A percentile compares a stretch with the other conserved stretches of the same genome.
phyloP scores from a whole-genome alignment of 164 flowering plant genomes.

The Aristolochia fimbriata region DNA sequence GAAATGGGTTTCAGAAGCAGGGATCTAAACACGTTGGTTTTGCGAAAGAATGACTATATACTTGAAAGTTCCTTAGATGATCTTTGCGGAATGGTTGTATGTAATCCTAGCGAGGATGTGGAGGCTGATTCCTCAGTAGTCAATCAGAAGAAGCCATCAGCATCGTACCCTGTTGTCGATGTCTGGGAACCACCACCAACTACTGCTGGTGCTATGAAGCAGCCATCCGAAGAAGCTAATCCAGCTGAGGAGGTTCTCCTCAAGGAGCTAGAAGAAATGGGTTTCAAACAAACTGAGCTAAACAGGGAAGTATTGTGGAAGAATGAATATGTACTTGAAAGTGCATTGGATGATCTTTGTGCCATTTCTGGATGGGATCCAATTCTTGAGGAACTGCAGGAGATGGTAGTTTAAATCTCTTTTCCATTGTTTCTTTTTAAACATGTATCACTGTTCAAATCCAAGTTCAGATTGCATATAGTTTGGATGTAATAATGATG shows the following conservation, averaged over 20 bases:
- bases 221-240: slow-evolving; percentile 1
- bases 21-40: slow-evolving; percentile 63
- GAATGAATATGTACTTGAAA: slow-evolving; percentile 53
- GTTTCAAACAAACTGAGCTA: slow-evolving; percentile 59
- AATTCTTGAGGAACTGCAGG: slow-evolving; percentile 65
- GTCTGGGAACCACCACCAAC: background rate
- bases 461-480: background rate
- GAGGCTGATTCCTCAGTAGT: no score
- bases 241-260: slow-evolving; percentile 28
- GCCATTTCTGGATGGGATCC: slow-evolving; percentile 67
- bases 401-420: slow-evolving; percentile 45
- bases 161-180: background rate
- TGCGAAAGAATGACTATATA: slow-evolving; percentile 52
- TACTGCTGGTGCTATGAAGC: background rate
- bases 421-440: background rate
- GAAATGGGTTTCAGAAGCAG: slow-evolving; percentile 77
- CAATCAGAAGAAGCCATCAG: no score
- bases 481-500: background rate
- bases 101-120: slow-evolving; percentile 42
- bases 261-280: slow-evolving; percentile 74
- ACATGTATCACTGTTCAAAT: background rate
- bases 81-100: slow-evolving; percentile 30
- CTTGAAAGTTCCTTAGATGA: slow-evolving; percentile 54
- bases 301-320: slow-evolving; percentile 62
- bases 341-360: slow-evolving; percentile 28